Base-by-base conservation (phyloP, 257 asterid species). In the Solanum neorickii region DNA sequence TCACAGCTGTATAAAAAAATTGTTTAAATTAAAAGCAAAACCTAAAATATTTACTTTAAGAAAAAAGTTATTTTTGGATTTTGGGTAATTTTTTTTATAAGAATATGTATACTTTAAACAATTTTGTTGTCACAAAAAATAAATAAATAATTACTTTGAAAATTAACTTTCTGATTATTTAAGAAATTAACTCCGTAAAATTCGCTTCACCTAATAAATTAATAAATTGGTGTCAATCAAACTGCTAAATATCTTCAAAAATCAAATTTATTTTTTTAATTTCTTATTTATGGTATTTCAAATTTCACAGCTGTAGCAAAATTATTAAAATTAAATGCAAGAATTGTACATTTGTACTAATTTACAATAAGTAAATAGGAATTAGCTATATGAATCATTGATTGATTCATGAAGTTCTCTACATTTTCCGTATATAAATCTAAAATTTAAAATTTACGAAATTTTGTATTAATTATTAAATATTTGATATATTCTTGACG, bases 401-500 rank as follows among this genome's bases (percentile, higher is more conserved):
- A 25, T 59, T 21, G 21, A 59, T 59, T 59, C 66, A 59, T 59
- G 20, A 25, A 12, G 35, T 66, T 66, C 5, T 66, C 73, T 65
- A 65, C 33, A n/a, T 65, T n/a, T 65, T 65, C 35, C 35, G n/a
- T 18, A 56, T 18, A 18, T 18, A 18, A 18, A 0, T 7, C 0
- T 56, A 18, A 18, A 2, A 56, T 56, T 18, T 3, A 56, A 56
- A 52, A 52, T 52, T 56, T 7, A 18, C 7, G n/a, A 56, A 10
- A 56, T 18, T 56, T 56, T 56, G 3, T 56, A 56, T 56, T 11
- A n/a, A 65, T 65, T 33, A 33, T 33, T 33, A 33, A 33, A 4
- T 33, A 33, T 33, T 1, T 33, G 0, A 0, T 59, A 59, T 59
- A 59, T 0, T 59, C 13, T 59, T 20, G 0, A 21, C 0, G 0